Evolutionary conservation across 305 asterid species (phyloP), one percentile per base, ranked within the genome.

Genomic region (Salvia sclarea): DNA sequence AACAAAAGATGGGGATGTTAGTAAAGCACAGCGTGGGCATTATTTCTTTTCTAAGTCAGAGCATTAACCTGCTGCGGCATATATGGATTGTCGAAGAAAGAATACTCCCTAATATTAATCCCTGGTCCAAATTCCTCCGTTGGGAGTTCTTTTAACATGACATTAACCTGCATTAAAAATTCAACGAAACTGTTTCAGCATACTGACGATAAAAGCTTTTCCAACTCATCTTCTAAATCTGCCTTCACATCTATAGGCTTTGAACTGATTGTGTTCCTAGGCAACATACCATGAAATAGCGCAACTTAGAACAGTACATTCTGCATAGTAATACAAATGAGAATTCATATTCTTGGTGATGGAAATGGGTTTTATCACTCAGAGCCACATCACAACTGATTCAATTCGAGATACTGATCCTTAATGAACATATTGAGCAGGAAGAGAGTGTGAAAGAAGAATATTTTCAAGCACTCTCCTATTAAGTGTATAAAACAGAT

Each of bases 121-220:
- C 82, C 77, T 11, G 95, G 92, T 61, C 99, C 99, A 72, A 89
- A 70, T 81, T 89, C 96, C 76, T 84, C 89, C 74, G 79, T 81
- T 1, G 95, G 86, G 49, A 86, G 57, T 35, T 86, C 91, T 77
- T 85, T 95, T 75, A 91, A 71, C 96, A 95, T 88, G 59, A 80
- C 71, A 76, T 95, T 78, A 60, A 95, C 79, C 99, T 95, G 96
- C 76, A 85, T 68, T 57, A 68, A 17, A 61, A 70, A 28, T 70
- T 56, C 50, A 31, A 50, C 45, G 57, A 76, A 72, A 73, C 6
- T 59, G 67, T 71, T 68, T 75, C 54, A 64, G 41, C 17, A 73
- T 74, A 74, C 49, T 21, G 31, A 40, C 43, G 65, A 57, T 54
- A 13, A 61, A 61, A 52, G 69, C 48, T 41, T 31, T 57, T 60